Conservation (phyloP, 371 early-diverging fungal species). For the Apophysomyces ossiformis region DNA sequence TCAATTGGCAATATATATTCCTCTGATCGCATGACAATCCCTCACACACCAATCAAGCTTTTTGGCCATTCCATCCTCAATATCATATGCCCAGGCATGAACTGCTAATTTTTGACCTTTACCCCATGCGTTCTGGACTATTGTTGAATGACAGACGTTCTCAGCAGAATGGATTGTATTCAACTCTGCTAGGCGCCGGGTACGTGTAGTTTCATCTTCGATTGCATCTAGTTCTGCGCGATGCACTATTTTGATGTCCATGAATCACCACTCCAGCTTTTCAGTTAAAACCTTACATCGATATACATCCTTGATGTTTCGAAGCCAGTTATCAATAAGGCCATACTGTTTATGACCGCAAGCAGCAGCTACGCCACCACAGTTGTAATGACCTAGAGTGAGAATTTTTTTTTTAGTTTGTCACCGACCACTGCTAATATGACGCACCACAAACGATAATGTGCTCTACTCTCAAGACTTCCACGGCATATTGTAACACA, state of each 20-base stretch:
- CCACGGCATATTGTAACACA: constrained; percentile 93
- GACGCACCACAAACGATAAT: constrained; percentile 85
- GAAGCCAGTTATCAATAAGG: constrained; percentile 86
- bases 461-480: constrained; percentile 89
- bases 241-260: constrained; percentile 41
- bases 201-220: constrained; percentile 42
- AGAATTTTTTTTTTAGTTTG: not conserved
- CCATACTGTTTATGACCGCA: constrained; percentile 66
- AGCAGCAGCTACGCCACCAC: constrained; percentile 87
- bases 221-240: constrained; percentile 51
- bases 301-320: constrained; percentile 79
- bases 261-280: not conserved
- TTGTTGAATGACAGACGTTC: constrained; percentile 74
- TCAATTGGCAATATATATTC: constrained; percentile 16
- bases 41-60: constrained; percentile 22
- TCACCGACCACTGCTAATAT: not conserved
- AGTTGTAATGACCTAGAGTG: constrained; percentile 75
- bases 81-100: constrained; percentile 86
- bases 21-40: constrained; percentile 9
- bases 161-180: constrained; percentile 79
- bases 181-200: constrained; percentile 67
- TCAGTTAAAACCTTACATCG: constrained; percentile 34
- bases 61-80: constrained; percentile 59
- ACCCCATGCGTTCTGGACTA: constrained; percentile 87
- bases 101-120: constrained; percentile 76